These are phyloP conservation scores for Ballota nigra DNA, from an alignment of 257 asterid genomes.

Conservation along the genomic window DNA sequence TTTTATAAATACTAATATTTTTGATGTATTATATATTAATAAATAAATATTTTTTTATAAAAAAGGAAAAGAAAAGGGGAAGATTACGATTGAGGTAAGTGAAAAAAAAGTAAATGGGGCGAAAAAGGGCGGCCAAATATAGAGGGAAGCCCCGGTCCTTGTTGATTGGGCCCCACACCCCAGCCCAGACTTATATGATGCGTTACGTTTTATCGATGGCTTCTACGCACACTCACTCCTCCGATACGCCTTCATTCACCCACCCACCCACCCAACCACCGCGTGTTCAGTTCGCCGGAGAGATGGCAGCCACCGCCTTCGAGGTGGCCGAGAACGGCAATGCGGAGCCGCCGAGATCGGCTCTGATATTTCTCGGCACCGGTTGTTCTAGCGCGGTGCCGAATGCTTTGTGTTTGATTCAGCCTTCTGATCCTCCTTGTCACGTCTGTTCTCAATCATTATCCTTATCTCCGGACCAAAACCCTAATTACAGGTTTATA, in stretches of 20 bases:
- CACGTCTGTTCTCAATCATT: slow-evolving; percentile 67
- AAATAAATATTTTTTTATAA: too few relatives aligned
- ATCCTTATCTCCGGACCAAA: slow-evolving; percentile 63
- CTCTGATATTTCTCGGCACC: slow-evolving; percentile 84
- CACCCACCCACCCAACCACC: background rate
- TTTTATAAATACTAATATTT: too few relatives aligned
- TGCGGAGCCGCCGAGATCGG: slow-evolving; percentile 49
- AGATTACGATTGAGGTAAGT: too few relatives aligned
- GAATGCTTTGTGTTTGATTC: slow-evolving; percentile 76
- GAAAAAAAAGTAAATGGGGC: too few relatives aligned
- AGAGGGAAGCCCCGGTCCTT: background rate
- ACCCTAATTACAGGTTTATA: slow-evolving; percentile 88
- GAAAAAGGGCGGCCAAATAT: background rate
- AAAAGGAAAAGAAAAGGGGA: too few relatives aligned
- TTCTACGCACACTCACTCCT: background rate
- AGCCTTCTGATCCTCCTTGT: slow-evolving; percentile 88
- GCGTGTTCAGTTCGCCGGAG: slow-evolving; percentile 2
- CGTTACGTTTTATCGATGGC: background rate
- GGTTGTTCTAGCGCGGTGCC: slow-evolving; percentile 98
- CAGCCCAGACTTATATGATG: background rate
- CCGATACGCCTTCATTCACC: background rate
- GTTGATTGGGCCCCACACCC: background rate
- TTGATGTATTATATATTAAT: too few relatives aligned
- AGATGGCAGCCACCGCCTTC: slow-evolving; percentile 34
- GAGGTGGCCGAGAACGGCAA: slow-evolving; percentile 46